Percentiles rank a stretch among this genome's conserved stretches.
These are phyloP conservation scores for Thuja plicata DNA, from an alignment of 83 land plant species.

Conservation along the genomic window DNA sequence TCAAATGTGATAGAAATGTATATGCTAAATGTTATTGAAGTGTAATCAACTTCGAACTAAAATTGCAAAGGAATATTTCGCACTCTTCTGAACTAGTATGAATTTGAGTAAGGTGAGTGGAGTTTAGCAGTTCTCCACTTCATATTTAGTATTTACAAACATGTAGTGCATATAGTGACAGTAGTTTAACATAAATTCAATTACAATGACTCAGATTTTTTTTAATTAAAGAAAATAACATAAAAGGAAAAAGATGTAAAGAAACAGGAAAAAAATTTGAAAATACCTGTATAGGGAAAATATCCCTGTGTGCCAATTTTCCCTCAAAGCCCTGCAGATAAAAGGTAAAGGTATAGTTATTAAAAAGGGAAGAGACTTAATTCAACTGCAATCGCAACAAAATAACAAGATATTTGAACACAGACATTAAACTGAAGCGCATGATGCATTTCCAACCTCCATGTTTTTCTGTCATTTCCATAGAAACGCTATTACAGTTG, in stretches of 20 bases:
- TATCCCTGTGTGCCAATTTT: constrained; percentile 67
- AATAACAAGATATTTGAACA: background rate
- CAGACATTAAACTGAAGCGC: background rate
- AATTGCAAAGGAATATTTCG: background rate
- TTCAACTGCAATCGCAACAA: background rate
- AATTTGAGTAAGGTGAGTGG: too few relatives aligned
- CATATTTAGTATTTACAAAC: too few relatives aligned
- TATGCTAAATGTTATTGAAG: too few relatives aligned
- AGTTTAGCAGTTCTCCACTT: background rate
- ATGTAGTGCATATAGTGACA: background rate
- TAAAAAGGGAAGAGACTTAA: background rate
- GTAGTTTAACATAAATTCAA: background rate
- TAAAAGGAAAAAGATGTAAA: too few relatives aligned
- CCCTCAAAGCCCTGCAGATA: constrained; percentile 77
- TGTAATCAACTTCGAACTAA: background rate
- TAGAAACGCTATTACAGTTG: background rate
- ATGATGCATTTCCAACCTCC: background rate
- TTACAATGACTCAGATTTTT: too few relatives aligned
- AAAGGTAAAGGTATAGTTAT: background rate
- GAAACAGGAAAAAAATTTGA: background rate
- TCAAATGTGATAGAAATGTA: background rate
- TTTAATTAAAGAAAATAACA: too few relatives aligned
- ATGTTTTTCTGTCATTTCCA: background rate
- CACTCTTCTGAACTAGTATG: background rate
- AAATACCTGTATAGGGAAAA: constrained; percentile 79